Base-by-base conservation (phyloP, 2,329 filamentous ascomycete genomes). In the Pseudocercospora musae region DNA sequence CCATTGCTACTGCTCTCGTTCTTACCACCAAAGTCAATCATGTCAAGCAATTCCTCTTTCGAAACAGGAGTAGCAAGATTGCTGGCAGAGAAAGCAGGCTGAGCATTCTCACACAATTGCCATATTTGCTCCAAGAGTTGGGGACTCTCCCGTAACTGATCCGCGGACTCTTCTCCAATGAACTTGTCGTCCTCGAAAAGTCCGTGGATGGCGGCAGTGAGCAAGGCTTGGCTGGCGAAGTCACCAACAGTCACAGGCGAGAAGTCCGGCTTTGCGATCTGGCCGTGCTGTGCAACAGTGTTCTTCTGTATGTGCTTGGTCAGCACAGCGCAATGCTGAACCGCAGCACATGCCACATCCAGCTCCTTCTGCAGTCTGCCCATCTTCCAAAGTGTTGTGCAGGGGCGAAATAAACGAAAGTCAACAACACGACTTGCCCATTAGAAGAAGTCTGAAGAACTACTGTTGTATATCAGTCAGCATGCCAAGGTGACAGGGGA, bases 231-330 rank as follows among this genome's bases (percentile, higher is more conserved):
- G 1, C 84, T 82, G 44, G 84, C 85, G 70, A 88, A 87, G 71
- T 88, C 86, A 62, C 85, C 85, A 40, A 86, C 81, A 0, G 86
- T 88, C 56, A 89, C 86, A 23, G 86, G 86, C 0, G 82, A 83
- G 54, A 79, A 76, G 71, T 88, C 86, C 60, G 77, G 78, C 71
- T 88, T 88, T 69, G 82, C 79, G 57, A 86, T 77, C 21, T 78
- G 79, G 60, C 78, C 78, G 67, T 83, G 82, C 65, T 79, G 77
- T n/a, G 81, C 77, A 20, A 76, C 74, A 46, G 77, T 77, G 21
- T 83, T 58, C 8, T 48, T 40, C 33, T 70, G 76, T 68, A 86
- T 73, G 62, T 76, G 71, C 70, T 87, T 86, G 18, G 86, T 88
- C 40, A 88, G 78, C 15, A 84, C 74, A 3, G 84, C 68, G 49